phyloP scores from a whole-genome alignment of 1,284 basidiomycete genomes.

The Pseudozyma thailandica region DNA sequence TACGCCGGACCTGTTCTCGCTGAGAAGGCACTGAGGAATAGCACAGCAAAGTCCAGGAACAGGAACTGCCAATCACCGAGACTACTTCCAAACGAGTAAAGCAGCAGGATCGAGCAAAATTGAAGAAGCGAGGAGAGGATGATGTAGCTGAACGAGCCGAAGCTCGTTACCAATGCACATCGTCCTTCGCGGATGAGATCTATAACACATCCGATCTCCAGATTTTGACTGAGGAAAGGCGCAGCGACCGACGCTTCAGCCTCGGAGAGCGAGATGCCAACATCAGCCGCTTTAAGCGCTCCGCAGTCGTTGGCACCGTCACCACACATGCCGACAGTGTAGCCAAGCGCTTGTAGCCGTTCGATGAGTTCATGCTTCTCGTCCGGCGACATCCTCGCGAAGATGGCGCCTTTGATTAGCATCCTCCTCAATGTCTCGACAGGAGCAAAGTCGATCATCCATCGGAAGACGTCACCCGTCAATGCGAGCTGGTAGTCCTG shows the following conservation, averaged over 20 bases:
- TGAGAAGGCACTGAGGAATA: constrained; percentile 34
- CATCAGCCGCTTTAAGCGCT: constrained; percentile 96
- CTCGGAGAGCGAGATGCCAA: constrained; percentile 94
- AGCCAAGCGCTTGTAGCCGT: constrained; percentile 88
- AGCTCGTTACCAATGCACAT: constrained; percentile 94
- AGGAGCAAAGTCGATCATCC: constrained; percentile 96
- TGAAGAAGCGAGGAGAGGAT: constrained; percentile 72
- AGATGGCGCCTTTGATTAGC: constrained; percentile 97
- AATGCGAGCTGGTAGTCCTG: constrained; percentile 93
- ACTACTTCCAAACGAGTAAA: constrained; percentile 96
- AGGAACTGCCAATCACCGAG: constrained; percentile 96
- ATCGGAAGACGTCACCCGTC: constrained; percentile 96
- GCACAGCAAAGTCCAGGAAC: constrained; percentile 66
- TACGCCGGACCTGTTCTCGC: constrained; percentile 43
- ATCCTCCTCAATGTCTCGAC: constrained; percentile 75
- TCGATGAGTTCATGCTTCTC: constrained; percentile 99
- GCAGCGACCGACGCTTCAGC: constrained; percentile 99
- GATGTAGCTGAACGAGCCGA: constrained; percentile 98
- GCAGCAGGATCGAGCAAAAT: constrained; percentile 79
- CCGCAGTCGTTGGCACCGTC: constrained; percentile 99
- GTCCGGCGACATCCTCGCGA: constrained; percentile 98
- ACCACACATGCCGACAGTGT: constrained; percentile 97
- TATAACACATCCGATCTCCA: constrained; percentile 94
- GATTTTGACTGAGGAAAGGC: constrained; percentile 91
- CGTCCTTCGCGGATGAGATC: constrained; percentile 91